Base-by-base conservation (phyloP, 2,329 filamentous ascomycete species). In the Epichloe amarillans region DNA sequence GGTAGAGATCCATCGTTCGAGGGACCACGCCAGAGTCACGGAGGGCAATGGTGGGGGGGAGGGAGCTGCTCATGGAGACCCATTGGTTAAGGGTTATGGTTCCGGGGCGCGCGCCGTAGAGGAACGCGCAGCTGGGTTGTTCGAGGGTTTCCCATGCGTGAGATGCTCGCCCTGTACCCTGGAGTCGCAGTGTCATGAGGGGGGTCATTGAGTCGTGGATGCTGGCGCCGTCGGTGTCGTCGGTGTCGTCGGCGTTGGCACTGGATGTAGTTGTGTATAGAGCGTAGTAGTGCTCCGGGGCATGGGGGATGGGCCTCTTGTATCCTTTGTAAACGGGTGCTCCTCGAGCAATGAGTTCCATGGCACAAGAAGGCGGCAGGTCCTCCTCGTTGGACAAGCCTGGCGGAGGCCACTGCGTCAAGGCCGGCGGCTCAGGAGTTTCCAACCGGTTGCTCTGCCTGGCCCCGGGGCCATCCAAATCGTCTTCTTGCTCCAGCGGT, bases 11-110 rank as follows among this genome's bases (percentile, higher is more conserved):
- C 53, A 84, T 75, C 40, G 79, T 76, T 47, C 81, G 77, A n/a
- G 81, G 77, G 52, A 72, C 67, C 17, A 79, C 66, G 2, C 77
- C 77, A 3, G 77, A 71, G 56, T 82, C 80, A 15, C 75, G 72
- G 49, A 84, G 71, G 7, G 76, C 72, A 44, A 82, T 77, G 1
- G 70, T 62, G 2, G 79, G 75, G 78, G 76, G 62, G 66, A 72
- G 51, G 62, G 66, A 72, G 51, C 82, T 82, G 17, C 75, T 77
- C 55, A 77, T 71, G 50, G 76, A 73, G 12, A 78, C 76, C 77
- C 83, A 88, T 55, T 82, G 77, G 57, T 85, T 87, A 47, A 89
- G 68, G 0, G 84, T 87, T 48, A 85, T 77, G 1, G 84, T 88
- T 5, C 85, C 85, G 0, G 83, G 79, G 21, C 77, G 72, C 47